These are phyloP conservation scores for Cladosporium sp. DNA, from an alignment of 2,329 filamentous ascomycete genomes.

Conservation along the genomic window DNA sequence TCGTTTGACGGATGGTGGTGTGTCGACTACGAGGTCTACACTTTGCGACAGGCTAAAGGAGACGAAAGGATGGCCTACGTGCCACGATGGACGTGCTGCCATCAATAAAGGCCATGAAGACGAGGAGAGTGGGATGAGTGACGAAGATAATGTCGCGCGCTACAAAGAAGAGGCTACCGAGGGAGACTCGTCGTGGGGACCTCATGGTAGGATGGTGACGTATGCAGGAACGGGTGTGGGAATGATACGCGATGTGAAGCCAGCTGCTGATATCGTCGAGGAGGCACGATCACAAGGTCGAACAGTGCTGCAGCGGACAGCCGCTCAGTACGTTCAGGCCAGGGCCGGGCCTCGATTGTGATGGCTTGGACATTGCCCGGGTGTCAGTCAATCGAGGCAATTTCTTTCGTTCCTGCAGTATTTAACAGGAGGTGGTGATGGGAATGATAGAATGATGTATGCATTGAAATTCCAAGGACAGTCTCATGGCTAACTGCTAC, in stretches of 20 bases:
- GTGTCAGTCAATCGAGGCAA: too few relatives aligned
- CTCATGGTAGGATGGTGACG: slow-evolving; percentile 48
- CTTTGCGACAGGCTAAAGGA: slow-evolving; percentile 53
- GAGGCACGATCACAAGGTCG: slow-evolving; percentile 33
- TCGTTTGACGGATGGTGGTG: slow-evolving; percentile 47
- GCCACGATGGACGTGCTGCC: slow-evolving; percentile 55
- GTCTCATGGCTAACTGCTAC: too few relatives aligned
- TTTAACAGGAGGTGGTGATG: too few relatives aligned
- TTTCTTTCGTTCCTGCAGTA: too few relatives aligned
- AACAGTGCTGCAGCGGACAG: background rate
- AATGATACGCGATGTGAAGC: slow-evolving; percentile 48
- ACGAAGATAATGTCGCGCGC: slow-evolving; percentile 40
- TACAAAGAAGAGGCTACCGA: slow-evolving; percentile 46
- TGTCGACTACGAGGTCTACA: slow-evolving; percentile 46
- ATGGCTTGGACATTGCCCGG: too few relatives aligned
- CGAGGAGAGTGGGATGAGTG: slow-evolving; percentile 33
- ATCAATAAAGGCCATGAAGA: slow-evolving; percentile 51
- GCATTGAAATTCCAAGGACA: too few relatives aligned
- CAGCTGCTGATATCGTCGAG: slow-evolving; percentile 50
- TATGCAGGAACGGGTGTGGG: slow-evolving; percentile 62
- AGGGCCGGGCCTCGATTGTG: background rate
- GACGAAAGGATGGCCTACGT: slow-evolving; percentile 49
- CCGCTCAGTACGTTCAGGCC: background rate
- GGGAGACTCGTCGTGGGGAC: slow-evolving; percentile 47
- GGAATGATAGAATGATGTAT: too few relatives aligned